Percentiles rank a stretch among this genome's conserved stretches.
Conservation (phyloP, 2,329 filamentous ascomycete genomes). For the Epichloe hybrida region DNA sequence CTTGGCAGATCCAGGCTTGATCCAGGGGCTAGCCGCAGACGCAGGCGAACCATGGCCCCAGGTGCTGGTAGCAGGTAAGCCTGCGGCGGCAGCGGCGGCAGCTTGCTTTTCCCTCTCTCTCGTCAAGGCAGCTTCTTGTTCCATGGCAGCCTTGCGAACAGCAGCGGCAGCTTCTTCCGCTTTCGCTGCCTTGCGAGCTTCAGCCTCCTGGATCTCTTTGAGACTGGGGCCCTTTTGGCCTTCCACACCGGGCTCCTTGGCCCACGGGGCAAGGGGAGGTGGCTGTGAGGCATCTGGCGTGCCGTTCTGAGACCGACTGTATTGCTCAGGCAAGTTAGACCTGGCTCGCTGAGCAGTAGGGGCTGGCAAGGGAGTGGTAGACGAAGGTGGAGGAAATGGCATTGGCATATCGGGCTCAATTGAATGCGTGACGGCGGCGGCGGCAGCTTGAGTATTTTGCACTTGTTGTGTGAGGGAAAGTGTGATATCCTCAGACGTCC, state of each 20-base stretch:
- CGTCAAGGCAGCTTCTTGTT: slow-evolving; percentile 57
- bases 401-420: slow-evolving; percentile 54
- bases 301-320: slow-evolving; percentile 58
- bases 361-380: slow-evolving; percentile 71
- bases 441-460: slow-evolving; percentile 53
- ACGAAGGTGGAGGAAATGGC: slow-evolving; percentile 59
- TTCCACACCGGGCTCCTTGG: slow-evolving; percentile 62
- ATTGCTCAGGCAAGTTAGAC: slow-evolving; percentile 70
- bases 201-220: slow-evolving; percentile 92
- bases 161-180: slow-evolving; percentile 70
- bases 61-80: slow-evolving; percentile 75
- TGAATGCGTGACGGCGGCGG: slow-evolving; percentile 31
- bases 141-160: slow-evolving; percentile 60
- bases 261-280: slow-evolving; percentile 85
- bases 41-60: slow-evolving; percentile 74
- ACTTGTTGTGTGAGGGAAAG: slow-evolving; percentile 75
- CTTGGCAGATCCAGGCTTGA: slow-evolving; percentile 43
- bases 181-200: slow-evolving; percentile 85
- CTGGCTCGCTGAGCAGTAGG: slow-evolving; percentile 76
- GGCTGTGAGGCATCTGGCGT: slow-evolving; percentile 51
- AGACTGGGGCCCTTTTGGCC: slow-evolving; percentile 74
- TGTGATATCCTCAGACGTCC: slow-evolving; percentile 18
- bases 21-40: slow-evolving; percentile 52
- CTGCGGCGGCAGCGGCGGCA: slow-evolving; percentile 48
- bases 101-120: slow-evolving; percentile 42